phyloP scores from a whole-genome alignment of 345 rosid genomes.

The Hirschfeldia incana region DNA sequence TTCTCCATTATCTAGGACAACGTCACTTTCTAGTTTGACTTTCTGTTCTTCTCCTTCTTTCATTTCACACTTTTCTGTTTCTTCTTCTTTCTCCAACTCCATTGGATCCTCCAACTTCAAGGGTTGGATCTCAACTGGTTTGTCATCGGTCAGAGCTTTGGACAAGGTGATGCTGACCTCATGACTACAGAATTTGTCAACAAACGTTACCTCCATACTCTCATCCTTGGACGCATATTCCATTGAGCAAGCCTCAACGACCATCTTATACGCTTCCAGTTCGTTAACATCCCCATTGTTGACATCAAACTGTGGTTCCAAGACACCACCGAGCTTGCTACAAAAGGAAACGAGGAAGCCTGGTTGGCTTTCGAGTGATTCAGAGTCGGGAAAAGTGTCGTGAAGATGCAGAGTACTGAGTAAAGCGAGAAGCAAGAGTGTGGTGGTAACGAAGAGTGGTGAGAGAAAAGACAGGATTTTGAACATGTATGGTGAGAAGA shows the following conservation, averaged over 20 bases:
- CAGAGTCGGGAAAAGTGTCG: constrained; percentile 21
- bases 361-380: constrained; percentile 42
- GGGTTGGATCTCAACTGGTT: constrained; percentile 28
- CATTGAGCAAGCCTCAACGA: constrained; percentile 48
- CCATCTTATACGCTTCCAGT: constrained; percentile 64
- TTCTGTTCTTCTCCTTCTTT: constrained; percentile 48
- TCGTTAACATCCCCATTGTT: constrained; percentile 41
- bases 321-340: constrained; percentile 44
- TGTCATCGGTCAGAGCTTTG: constrained; percentile 6
- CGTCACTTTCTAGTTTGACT: constrained; percentile 47
- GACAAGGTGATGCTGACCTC: constrained; percentile 28
- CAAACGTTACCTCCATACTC: constrained; percentile 33
- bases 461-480: constrained; percentile 78
- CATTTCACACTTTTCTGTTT: constrained; percentile 49
- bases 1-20: constrained; percentile 50
- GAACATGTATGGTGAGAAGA: constrained; percentile 71
- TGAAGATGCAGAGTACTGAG: constrained; percentile 42
- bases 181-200: constrained; percentile 43
- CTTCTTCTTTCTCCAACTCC: constrained; percentile 24
- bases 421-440: constrained; percentile 66
- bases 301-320: constrained; percentile 44
- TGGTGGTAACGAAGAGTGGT: constrained; percentile 79
- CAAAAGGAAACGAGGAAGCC: constrained; percentile 45
- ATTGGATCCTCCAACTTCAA: constrained; percentile 22
- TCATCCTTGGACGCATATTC: constrained; percentile 32